Conservation (phyloP, 495 filamentous ascomycete species). For the Haplographium delicatum region DNA sequence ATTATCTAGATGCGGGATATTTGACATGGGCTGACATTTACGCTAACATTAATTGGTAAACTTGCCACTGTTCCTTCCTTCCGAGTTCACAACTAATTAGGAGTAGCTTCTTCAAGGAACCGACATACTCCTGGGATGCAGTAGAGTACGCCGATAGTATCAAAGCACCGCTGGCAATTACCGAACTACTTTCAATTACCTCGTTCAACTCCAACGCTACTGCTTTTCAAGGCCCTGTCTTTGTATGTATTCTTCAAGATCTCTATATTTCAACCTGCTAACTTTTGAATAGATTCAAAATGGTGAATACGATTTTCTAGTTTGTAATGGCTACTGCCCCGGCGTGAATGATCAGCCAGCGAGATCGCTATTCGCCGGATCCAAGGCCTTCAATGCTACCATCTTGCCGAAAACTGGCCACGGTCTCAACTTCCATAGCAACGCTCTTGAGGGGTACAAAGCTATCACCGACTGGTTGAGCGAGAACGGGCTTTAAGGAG, state of each 20-base stretch:
- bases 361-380: conserved; percentile 2
- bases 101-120: background rate
- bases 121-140: background rate
- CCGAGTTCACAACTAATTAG: background rate
- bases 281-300: conserved; percentile 6
- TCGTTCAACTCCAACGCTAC: background rate
- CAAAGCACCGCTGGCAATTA: background rate
- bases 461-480: conserved; percentile 5
- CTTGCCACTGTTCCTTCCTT: background rate
- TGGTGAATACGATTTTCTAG: conserved; percentile 4
- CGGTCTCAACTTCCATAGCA: conserved; percentile 3
- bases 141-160: background rate
- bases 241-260: background rate
- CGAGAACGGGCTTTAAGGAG: conserved; percentile 3
- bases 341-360: conserved; percentile 3
- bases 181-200: background rate
- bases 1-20: conserved; percentile 1
- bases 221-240: background rate
- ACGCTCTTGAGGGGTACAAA: conserved; percentile 5
- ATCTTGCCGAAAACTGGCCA: conserved; percentile 5
- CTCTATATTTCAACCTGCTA: conserved; percentile 5
- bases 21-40: conserved; percentile 4
- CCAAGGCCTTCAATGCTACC: conserved; percentile 5
- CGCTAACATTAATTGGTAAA: conserved; percentile 4
- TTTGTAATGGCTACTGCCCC: conserved; percentile 5